Evolutionary conservation across 2,329 filamentous ascomycete species (phyloP).

Genomic region (Exophiala spinifera): DNA sequence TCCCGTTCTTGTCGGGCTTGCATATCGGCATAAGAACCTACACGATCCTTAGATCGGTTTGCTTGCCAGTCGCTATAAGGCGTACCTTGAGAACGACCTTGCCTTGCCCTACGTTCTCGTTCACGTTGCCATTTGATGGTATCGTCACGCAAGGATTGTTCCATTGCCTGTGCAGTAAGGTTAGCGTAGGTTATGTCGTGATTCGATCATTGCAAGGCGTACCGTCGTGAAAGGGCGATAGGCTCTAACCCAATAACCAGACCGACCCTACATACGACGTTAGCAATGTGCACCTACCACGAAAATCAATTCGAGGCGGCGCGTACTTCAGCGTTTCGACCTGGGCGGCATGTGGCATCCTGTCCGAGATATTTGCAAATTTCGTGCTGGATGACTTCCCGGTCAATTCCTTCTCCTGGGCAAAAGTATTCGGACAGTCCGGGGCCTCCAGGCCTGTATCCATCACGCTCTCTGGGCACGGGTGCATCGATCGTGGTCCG

Average conservation of each 20-base stretch:
- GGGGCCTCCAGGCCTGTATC: constrained; percentile 13
- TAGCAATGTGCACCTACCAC: constrained; percentile 19
- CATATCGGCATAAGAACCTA: constrained; percentile 27
- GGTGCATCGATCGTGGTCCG: constrained; percentile 35
- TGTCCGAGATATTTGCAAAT: constrained; percentile 82
- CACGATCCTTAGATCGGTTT: constrained; percentile 23
- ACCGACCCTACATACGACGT: constrained; percentile 54
- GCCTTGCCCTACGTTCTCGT: constrained; percentile 21
- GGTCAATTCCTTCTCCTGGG: constrained; percentile 74
- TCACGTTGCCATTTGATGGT: constrained; percentile 49
- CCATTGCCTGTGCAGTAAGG: constrained; percentile 47
- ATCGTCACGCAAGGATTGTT: constrained; percentile 45
- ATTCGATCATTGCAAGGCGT: constrained; percentile 36
- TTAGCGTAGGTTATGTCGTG: constrained; percentile 1
- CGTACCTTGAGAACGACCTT: constrained; percentile 23
- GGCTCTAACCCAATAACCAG: constrained; percentile 74
- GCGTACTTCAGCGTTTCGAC: constrained; percentile 67
- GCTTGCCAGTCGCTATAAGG: constrained; percentile 11
- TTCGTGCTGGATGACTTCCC: constrained; percentile 79
- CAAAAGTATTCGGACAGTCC: constrained; percentile 73
- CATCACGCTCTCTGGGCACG: constrained; percentile 18
- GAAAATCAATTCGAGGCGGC: constrained; percentile 30
- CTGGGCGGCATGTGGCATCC: constrained; percentile 70
- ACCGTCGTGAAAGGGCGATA: constrained; percentile 77
- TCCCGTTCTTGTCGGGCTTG: constrained; percentile 19